Evolutionary conservation across 2,329 filamentous ascomycete species (phyloP), one percentile per base, ranked within the genome.

Genomic region (Diaporthe sp.): DNA sequence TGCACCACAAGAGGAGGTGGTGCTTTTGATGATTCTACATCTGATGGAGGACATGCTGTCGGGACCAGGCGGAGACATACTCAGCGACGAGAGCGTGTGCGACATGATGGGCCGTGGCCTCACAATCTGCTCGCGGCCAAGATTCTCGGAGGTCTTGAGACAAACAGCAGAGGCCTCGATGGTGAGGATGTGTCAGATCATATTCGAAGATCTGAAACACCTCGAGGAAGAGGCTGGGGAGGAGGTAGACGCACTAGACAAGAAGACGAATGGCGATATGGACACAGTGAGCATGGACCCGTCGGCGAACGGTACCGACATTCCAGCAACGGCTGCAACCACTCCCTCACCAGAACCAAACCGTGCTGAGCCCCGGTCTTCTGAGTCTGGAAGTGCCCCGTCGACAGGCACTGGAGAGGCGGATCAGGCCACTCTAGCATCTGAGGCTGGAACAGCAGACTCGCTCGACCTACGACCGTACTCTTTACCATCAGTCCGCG

Each of bases 31-130:
- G 85, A 98, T 99, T 79, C 85, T 99, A 75, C 97, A 98, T 82
- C 89, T 99, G 61, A 99, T 99, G 97, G 97, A 99, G 84, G 94
- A 95, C 80, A 98, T 99, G 94, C 93, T 99, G 80, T 97, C 96
- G 22, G 95, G 97, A 0, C 95, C 96, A 0, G 95, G 96, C 40
- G 97, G 97, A 50, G 93, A 97, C 78, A 91, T 98, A 15, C 87
- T 99, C n/a, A 97, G 96, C 74, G 97, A 99, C 80, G 96, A 98
- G 85, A 98, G 96, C 81, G 95, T 99, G 15, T 99, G 97, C 82
- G 95, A 98, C 82, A 98, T 99, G 95, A 98, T 99, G 96, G 97
- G 98, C 82, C 96, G 95, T 2, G 97, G 96, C 1, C 85, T 99
- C 78, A 98, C 95, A 81, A 98, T 99, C 87, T 99, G 97, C 86